A percentile compares a stretch with the other conserved stretches of the same genome.
Evolutionary conservation across 2,329 filamentous ascomycete genomes (phyloP).

Genomic region (Hysterium pulicare): DNA sequence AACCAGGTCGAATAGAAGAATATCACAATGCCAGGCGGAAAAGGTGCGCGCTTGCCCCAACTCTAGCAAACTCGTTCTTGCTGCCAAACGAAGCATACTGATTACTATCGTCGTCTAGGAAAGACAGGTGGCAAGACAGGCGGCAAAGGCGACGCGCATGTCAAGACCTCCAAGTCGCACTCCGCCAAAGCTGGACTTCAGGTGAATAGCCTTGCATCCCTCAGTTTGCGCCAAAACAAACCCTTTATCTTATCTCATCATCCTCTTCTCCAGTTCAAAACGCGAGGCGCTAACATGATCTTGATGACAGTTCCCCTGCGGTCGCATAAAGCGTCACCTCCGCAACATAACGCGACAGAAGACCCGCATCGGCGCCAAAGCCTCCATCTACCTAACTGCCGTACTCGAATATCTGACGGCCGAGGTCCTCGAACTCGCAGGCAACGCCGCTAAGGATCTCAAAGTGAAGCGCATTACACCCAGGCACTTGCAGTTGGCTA

Average conservation of each 20-base stretch:
- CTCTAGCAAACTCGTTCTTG: conserved; percentile 12
- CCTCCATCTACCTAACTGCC: conserved; percentile 95
- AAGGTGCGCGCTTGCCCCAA: conserved; percentile 67
- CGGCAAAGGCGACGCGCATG: conserved; percentile 70
- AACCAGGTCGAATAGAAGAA: conserved; percentile 1
- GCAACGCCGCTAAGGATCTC: conserved; percentile 98
- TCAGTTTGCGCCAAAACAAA: conserved; percentile 39
- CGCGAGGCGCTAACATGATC: conserved; percentile 22
- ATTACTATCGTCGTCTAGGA: conserved; percentile 31
- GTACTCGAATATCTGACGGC: conserved; percentile 97
- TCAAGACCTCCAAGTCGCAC: conserved; percentile 90
- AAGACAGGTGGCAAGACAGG: conserved; percentile 81
- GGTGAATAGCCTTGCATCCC: too few relatives aligned
- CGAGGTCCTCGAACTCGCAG: conserved; percentile 95
- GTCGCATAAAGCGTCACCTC: conserved; percentile 99
- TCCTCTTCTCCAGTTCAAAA: conserved; percentile 10
- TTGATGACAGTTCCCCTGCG: conserved; percentile 80
- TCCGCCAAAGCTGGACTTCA: conserved; percentile 92
- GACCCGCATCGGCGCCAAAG: conserved; percentile 98
- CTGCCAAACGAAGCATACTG: conserved; percentile 17
- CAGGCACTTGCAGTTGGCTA: conserved; percentile 94
- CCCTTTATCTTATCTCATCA: conserved; percentile 14
- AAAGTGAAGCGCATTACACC: conserved; percentile 99
- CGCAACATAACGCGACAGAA: conserved; percentile 99
- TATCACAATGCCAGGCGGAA: conserved; percentile 71